Evolutionary conservation across 78 protist genomes (phyloP).

Genomic region (Dictyostelium firmibasis): DNA sequence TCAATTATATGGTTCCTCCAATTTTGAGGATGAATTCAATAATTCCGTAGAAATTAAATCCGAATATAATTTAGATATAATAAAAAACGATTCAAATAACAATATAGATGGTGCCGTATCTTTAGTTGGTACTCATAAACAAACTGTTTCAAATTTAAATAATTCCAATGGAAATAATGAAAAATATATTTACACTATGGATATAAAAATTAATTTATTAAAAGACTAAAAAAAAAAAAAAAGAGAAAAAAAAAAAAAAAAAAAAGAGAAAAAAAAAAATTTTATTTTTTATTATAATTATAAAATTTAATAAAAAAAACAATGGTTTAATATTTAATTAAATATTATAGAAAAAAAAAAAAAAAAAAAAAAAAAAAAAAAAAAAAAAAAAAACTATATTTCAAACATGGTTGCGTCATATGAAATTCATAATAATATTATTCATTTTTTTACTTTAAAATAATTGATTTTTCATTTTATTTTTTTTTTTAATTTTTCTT

Average conservation of each 20-base stretch:
- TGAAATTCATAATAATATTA: neutral
- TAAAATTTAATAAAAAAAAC: no score
- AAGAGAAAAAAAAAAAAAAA: neutral
- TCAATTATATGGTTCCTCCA: neutral
- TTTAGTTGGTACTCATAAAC: neutral
- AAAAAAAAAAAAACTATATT: neutral
- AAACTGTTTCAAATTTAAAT: neutral
- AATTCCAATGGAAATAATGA: neutral
- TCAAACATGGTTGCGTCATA: neutral
- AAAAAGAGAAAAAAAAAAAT: neutral
- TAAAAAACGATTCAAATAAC: neutral
- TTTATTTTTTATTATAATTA: no score
- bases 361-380: no score
- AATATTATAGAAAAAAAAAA: no score
- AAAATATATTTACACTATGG: neutral
- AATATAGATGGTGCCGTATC: neutral
- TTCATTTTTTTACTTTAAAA: no score
- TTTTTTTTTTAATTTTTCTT: neutral
- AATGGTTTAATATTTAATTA: no score
- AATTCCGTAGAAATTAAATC: neutral
- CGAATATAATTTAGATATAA: neutral
- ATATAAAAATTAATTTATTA: conserved; percentile 3
- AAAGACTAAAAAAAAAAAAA: neutral
- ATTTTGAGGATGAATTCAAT: neutral
- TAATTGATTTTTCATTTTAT: no score